Base-by-base conservation (phyloP, 257 asterid species). In the Asclepias syriaca region DNA sequence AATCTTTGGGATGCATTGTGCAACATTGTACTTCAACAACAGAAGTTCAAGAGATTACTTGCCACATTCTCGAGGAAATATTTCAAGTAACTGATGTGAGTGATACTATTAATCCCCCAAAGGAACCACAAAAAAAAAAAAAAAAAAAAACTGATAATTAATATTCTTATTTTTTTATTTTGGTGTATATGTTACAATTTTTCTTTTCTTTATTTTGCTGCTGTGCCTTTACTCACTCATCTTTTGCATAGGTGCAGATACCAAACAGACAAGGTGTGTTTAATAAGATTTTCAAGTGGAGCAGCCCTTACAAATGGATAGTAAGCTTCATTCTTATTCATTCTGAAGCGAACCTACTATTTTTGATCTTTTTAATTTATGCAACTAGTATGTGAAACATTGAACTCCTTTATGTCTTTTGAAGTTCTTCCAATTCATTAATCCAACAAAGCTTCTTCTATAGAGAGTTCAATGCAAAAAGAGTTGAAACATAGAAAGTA, bases 1-100 rank as follows among this genome's bases (percentile, higher is more conserved):
- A 93, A 87, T 90, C 97, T 75, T 74, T 93, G 69, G 97, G 98
- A 75, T 90, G 98, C 72, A 70, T 90, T 80, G 91, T 96, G 43
- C 98, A 88, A 63, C 79, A 86, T 78, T 90, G 85, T 21, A 66
- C 76, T 74, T 82, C 87, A 70, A 77, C 93, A 75, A 87, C 81
- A 79, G 91, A 85, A 79, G 82, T 79, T 75, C 88, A 83, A n/a
- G 86, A 69, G 81, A 83, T 90, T 72, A 69, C 82, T 54, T 56
- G 72, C 55, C 84, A 82, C 77, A 88, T 90, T 72, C 69, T 84
- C 70, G 88, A 88, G 80, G 85, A 87, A 79, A 79, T 92, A 81
- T 90, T 90, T 83, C 85, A 73, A 66, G 78, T 75, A 75, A 85
- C 82, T 74, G 75, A 85, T 77, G 97, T 92, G 82, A 82, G 70